Percentiles rank a stretch among this genome's conserved stretches.
Evolutionary conservation across 208 protist genomes (phyloP).

Genomic region (Crithidia expoeki): DNA sequence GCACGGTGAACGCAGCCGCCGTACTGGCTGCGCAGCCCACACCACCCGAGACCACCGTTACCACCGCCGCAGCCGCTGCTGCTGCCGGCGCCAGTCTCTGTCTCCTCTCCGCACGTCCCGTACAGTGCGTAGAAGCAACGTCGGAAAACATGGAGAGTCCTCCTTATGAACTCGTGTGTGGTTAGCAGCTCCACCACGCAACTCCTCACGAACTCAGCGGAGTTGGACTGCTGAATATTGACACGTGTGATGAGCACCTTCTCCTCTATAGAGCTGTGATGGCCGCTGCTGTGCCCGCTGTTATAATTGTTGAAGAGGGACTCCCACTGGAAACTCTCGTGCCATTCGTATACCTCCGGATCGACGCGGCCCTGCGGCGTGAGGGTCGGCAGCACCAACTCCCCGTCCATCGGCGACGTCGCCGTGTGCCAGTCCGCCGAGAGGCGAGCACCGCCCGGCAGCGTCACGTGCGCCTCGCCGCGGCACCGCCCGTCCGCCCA

Average conservation of each 20-base stretch:
- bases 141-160: constrained; percentile 65
- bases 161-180: constrained; percentile 34
- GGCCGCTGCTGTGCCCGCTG: background rate
- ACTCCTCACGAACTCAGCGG: constrained; percentile 44
- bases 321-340: constrained; percentile 85
- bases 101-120: constrained; percentile 67
- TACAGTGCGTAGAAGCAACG: constrained; percentile 90
- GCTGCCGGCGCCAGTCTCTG: constrained; percentile 55
- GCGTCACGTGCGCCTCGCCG: constrained; percentile 70
- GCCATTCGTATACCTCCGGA: constrained; percentile 46
- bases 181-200: constrained; percentile 57
- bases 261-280: background rate
- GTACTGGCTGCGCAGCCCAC: constrained; percentile 56
- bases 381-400: constrained; percentile 43
- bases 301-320: constrained; percentile 45
- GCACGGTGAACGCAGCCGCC: constrained; percentile 77
- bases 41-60: constrained; percentile 67
- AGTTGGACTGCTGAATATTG: constrained; percentile 36
- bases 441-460: constrained; percentile 59
- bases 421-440: constrained; percentile 69
- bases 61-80: constrained; percentile 21
- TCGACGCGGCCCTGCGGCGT: constrained; percentile 22
- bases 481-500: constrained; percentile 62
- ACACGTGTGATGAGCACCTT: constrained; percentile 8
- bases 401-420: constrained; percentile 45